A percentile compares a stretch with the other conserved stretches of the same genome.
These are phyloP conservation scores for Cafeteria roenbergensis DNA, from an alignment of 108 stramenopile genomes.

Conservation along the genomic window DNA sequence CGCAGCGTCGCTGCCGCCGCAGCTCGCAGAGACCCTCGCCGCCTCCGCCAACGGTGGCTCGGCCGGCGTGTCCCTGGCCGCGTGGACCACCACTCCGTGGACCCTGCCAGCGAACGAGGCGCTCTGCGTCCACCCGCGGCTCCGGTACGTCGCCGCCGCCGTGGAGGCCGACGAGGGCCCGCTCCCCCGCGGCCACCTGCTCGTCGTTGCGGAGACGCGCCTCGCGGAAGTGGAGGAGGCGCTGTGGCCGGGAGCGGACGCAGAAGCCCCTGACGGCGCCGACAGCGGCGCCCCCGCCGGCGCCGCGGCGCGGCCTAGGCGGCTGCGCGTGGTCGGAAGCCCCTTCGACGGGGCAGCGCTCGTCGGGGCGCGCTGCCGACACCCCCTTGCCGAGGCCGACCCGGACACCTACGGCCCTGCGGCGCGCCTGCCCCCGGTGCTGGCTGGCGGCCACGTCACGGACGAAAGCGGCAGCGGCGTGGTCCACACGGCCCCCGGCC, in stretches of 20 bases:
- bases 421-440: constrained; percentile 36
- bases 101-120: constrained; percentile 90
- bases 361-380: constrained; percentile 22
- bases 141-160: constrained; percentile 74
- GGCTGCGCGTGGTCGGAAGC: no score
- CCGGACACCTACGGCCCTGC: neutral
- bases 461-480: constrained; percentile 92
- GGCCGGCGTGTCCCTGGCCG: constrained; percentile 58
- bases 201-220: neutral
- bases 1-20: neutral
- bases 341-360: constrained; percentile 68
- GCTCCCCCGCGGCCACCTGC: neutral
- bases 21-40: neutral
- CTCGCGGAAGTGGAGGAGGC: constrained; percentile 12
- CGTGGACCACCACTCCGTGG: constrained; percentile 99
- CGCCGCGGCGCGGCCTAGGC: constrained; percentile 48
- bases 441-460: constrained; percentile 92
- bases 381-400: constrained; percentile 28
- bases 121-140: constrained; percentile 73
- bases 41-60: no score
- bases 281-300: constrained; percentile 32
- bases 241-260: neutral
- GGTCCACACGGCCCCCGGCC: constrained; percentile 96
- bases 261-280: neutral
- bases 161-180: constrained; percentile 67